A percentile compares a stretch with the other conserved stretches of the same genome.
Evolutionary conservation across 768 basidiomycete species (phyloP).

Genomic region (Kwoniella sp.): DNA sequence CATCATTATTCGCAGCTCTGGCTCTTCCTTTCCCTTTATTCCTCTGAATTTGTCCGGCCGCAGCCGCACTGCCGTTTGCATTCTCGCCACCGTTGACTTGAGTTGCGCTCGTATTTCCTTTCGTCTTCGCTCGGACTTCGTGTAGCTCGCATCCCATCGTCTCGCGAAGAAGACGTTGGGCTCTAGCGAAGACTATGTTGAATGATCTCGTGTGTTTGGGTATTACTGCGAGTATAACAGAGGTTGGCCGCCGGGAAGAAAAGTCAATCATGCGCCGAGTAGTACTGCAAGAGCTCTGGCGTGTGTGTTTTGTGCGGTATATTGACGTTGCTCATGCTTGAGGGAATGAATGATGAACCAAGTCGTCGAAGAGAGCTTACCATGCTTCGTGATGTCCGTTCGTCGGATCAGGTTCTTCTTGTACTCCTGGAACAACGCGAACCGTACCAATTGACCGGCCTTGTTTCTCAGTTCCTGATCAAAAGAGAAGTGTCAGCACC

Average conservation of each 20-base stretch:
- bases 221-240: constrained; percentile 57
- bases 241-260: background rate
- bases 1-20: constrained; percentile 58
- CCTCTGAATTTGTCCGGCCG: constrained; percentile 23
- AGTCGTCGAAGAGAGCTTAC: constrained; percentile 57
- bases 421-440: constrained; percentile 80
- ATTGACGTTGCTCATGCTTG: no score
- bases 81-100: constrained; percentile 8
- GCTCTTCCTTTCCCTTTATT: constrained; percentile 36
- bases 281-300: no score
- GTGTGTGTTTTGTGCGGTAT: no score
- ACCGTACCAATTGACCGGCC: constrained; percentile 70
- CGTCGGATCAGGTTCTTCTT: constrained; percentile 68
- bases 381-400: constrained; percentile 86
- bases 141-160: constrained; percentile 84
- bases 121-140: constrained; percentile 62
- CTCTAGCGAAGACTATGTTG: constrained; percentile 65
- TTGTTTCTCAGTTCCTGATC: background rate
- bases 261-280: no score
- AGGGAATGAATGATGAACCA: background rate
- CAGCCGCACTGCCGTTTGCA: constrained; percentile 20
- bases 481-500: no score
- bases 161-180: constrained; percentile 67
- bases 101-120: constrained; percentile 14
- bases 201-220: constrained; percentile 65